Conservation (phyloP, 768 basidiomycete species). For the Macrolepiota fuliginosa region DNA sequence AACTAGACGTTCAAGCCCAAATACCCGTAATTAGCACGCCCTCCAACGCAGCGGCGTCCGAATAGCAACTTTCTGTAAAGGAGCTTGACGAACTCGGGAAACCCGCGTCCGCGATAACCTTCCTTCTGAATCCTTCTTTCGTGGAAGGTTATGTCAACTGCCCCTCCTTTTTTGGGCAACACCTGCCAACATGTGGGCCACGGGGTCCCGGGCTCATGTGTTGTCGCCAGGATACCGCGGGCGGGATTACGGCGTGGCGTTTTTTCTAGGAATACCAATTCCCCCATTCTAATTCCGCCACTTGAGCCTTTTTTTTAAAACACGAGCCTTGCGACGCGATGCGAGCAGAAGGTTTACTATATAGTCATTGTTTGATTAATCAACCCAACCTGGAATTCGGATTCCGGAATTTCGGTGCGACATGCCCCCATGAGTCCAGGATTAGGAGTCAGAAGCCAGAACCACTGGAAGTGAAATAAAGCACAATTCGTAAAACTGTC, state of each 20-base stretch:
- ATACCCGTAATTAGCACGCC: neutral
- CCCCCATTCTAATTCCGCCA: neutral
- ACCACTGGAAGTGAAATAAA: neutral
- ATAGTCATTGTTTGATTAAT: neutral
- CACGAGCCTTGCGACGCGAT: too few species aligned
- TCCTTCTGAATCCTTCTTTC: neutral
- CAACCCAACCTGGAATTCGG: neutral
- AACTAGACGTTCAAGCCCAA: neutral
- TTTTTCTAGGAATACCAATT: neutral
- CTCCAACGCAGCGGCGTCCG: too few species aligned
- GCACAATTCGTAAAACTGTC: neutral
- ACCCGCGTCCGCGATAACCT: neutral
- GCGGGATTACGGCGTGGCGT: neutral
- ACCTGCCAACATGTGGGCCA: neutral
- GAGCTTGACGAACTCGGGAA: neutral
- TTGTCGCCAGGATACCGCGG: neutral
- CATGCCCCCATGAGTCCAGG: neutral
- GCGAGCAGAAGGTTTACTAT: neutral
- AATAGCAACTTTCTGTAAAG: too few species aligned
- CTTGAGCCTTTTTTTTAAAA: too few species aligned
- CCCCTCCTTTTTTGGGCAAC: neutral
- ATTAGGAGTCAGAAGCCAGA: constrained; percentile 2
- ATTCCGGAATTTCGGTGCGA: neutral
- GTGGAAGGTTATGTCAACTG: neutral
- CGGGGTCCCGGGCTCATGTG: too few species aligned